A percentile compares a stretch with the other conserved stretches of the same genome.
Evolutionary conservation across 345 rosid species (phyloP).

Genomic region (Camelina laxa): DNA sequence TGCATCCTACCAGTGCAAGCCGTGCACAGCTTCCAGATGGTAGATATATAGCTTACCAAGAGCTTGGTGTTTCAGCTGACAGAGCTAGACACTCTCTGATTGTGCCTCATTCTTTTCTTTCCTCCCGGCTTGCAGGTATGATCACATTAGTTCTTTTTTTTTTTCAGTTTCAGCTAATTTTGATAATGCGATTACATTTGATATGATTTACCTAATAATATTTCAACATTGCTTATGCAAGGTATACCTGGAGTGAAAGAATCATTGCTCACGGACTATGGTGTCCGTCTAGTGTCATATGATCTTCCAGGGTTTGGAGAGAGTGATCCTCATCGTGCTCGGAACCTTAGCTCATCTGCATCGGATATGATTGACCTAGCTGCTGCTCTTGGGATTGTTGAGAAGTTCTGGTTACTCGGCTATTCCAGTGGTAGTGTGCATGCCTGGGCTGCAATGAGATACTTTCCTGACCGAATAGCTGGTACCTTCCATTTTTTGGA

Average conservation of each 20-base stretch:
- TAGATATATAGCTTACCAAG: slow-evolving; percentile 74
- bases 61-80: slow-evolving; percentile 70
- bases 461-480: slow-evolving; percentile 74
- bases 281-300: slow-evolving; percentile 78
- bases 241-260: slow-evolving; percentile 83
- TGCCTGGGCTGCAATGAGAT: slow-evolving; percentile 92
- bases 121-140: slow-evolving; percentile 87
- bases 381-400: slow-evolving; percentile 61
- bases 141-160: not conserved
- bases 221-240: slow-evolving; percentile 32
- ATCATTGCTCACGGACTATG: slow-evolving; percentile 76
- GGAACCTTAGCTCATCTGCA: slow-evolving; percentile 88
- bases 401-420: slow-evolving; percentile 89
- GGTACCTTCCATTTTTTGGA: slow-evolving; percentile 49
- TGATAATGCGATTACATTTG: slow-evolving; percentile 11
- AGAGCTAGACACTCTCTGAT: slow-evolving; percentile 75
- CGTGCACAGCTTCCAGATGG: slow-evolving; percentile 82
- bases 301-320: slow-evolving; percentile 99
- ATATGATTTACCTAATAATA: slow-evolving; percentile 18
- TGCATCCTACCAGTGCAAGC: slow-evolving; percentile 73
- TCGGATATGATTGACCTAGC: slow-evolving; percentile 74
- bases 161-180: slow-evolving; percentile 13
- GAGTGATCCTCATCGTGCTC: slow-evolving; percentile 81
- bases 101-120: slow-evolving; percentile 79
- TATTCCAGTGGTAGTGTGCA: slow-evolving; percentile 85